phyloP scores from a whole-genome alignment of 371 early-diverging fungal species.

The Rhizopus microsporus region DNA sequence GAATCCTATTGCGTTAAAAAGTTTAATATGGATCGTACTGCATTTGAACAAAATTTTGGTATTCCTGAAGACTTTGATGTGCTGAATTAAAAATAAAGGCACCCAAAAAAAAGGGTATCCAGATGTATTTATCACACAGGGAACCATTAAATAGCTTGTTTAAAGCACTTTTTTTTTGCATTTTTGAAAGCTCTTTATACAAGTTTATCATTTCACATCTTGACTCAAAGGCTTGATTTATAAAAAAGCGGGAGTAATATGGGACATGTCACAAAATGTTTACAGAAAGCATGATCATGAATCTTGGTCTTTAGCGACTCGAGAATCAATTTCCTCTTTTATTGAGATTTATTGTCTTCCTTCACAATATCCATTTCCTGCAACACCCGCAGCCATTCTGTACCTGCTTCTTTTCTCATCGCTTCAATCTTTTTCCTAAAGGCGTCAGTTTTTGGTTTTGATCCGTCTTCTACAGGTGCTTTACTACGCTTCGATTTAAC shows the following conservation, averaged over 20 bases:
- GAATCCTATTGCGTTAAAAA: slow-evolving; percentile 82
- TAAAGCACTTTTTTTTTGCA: no score
- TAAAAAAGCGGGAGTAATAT: no score
- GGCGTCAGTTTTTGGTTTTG: slow-evolving; percentile 29
- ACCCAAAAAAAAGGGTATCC: no score
- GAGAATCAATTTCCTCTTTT: not conserved
- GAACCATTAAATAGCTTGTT: no score
- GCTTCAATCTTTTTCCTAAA: slow-evolving; percentile 60
- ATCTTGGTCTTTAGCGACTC: no score
- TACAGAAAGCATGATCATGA: no score
- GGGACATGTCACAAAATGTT: no score
- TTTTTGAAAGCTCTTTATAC: no score
- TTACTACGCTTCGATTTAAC: slow-evolving; percentile 35
- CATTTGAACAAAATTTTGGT: slow-evolving; percentile 76
- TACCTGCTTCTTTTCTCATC: slow-evolving; percentile 64
- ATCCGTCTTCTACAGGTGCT: slow-evolving; percentile 18
- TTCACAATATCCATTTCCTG: slow-evolving; percentile 57
- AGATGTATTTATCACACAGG: no score
- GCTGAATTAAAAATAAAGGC: slow-evolving; percentile 31
- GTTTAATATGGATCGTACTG: slow-evolving; percentile 69
- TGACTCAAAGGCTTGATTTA: no score
- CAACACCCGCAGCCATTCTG: slow-evolving; percentile 63
- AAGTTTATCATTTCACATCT: no score
- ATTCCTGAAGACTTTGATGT: slow-evolving; percentile 85
- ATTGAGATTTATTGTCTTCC: slow-evolving; percentile 8